Evolutionary conservation across 441 rosid species (phyloP).

Genomic region (Biscutella laevigata): DNA sequence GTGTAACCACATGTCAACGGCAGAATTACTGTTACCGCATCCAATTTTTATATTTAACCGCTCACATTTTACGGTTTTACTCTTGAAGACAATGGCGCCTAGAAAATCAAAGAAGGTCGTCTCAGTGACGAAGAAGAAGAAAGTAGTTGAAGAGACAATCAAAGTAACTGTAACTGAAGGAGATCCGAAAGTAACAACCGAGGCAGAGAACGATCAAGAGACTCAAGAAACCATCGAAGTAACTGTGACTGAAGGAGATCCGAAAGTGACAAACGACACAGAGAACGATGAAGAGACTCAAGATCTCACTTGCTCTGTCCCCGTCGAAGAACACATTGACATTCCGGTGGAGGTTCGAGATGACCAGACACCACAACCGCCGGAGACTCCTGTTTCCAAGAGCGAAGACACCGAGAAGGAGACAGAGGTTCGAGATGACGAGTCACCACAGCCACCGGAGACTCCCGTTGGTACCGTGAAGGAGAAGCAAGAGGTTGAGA

Average conservation of each 20-base stretch:
- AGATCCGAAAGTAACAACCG: conserved; percentile 5
- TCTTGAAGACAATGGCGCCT: background rate
- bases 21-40: conserved; percentile 13
- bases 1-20: conserved; percentile 20
- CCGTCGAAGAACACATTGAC: conserved; percentile 20
- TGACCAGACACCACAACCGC: conserved; percentile 15
- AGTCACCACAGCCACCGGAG: conserved; percentile 12
- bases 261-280: conserved; percentile 5
- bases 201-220: conserved; percentile 15
- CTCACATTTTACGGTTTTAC: conserved; percentile 17
- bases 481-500: background rate
- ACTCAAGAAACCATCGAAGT: conserved; percentile 25
- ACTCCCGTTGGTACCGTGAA: conserved; percentile 6
- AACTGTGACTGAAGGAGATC: conserved; percentile 11
- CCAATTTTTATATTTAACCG: conserved; percentile 10
- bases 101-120: conserved; percentile 20
- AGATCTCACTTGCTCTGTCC: conserved; percentile 15
- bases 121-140: conserved; percentile 26
- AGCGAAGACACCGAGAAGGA: background rate
- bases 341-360: conserved; percentile 11
- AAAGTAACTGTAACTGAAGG: conserved; percentile 13
- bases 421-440: background rate
- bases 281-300: conserved; percentile 19
- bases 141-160: conserved; percentile 21
- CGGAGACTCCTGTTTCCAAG: conserved; percentile 12